Conservation (phyloP, 768 basidiomycete genomes). For the Russula foetens region DNA sequence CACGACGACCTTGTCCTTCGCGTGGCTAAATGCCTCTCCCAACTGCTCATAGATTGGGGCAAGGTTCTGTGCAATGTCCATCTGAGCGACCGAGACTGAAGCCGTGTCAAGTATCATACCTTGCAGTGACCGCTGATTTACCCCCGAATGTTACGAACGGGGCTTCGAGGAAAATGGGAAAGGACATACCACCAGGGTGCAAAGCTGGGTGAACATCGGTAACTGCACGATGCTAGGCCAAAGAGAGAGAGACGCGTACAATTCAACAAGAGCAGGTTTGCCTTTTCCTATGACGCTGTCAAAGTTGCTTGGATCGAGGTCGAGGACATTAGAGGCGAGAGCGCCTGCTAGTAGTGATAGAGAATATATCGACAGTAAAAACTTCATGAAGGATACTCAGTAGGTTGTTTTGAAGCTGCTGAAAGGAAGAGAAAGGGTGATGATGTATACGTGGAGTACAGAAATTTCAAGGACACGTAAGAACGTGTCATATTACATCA, state of each 20-base stretch:
- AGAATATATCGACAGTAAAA: constrained; percentile 47
- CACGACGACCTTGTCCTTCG: constrained; percentile 75
- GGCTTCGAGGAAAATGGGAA: background rate
- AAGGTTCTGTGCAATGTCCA: constrained; percentile 48
- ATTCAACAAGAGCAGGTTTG: constrained; percentile 82
- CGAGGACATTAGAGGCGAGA: constrained; percentile 75
- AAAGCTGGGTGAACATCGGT: constrained; percentile 40
- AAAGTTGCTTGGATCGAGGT: constrained; percentile 69
- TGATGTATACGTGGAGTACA: constrained; percentile 9
- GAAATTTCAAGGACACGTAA: background rate
- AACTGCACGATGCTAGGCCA: background rate
- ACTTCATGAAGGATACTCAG: constrained; percentile 42
- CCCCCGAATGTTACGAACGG: background rate
- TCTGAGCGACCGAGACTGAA: background rate
- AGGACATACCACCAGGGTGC: constrained; percentile 81
- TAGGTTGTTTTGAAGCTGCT: background rate
- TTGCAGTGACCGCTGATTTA: constrained; percentile 74
- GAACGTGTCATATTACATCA: constrained; percentile 1
- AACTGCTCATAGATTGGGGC: constrained; percentile 86
- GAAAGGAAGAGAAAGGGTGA: background rate
- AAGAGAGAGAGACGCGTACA: constrained; percentile 46
- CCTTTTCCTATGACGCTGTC: constrained; percentile 68
- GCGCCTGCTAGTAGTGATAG: constrained; percentile 48
- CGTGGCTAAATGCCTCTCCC: constrained; percentile 74
- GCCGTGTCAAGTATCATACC: constrained; percentile 31